phyloP scores from a whole-genome alignment of 495 filamentous ascomycete genomes.

The Penicillium argentinense region DNA sequence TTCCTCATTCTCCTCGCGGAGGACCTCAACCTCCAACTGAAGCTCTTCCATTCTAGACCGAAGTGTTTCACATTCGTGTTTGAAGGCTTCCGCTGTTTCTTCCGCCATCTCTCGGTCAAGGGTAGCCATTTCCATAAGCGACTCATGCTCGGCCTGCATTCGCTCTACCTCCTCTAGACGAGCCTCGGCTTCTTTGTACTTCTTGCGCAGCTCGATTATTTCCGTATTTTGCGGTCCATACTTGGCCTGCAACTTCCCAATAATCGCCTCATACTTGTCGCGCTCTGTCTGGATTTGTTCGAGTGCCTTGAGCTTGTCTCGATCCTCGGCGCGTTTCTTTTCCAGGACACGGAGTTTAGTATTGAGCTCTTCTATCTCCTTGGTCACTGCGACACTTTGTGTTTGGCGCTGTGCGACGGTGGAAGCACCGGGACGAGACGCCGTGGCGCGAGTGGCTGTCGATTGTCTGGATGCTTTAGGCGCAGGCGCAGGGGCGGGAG shows the following conservation, averaged over 20 bases:
- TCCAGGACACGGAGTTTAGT: conserved; percentile 76
- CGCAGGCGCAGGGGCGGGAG: conserved; percentile 3
- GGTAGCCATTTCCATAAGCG: conserved; percentile 79
- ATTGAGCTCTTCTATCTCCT: conserved; percentile 78
- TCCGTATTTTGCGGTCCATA: conserved; percentile 86
- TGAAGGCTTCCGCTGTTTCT: conserved; percentile 79
- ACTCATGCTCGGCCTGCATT: conserved; percentile 79
- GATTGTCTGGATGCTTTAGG: conserved; percentile 35
- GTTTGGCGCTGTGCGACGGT: conserved; percentile 29
- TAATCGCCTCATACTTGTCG: conserved; percentile 84
- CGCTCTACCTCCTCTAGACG: conserved; percentile 67
- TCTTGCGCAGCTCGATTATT: conserved; percentile 68
- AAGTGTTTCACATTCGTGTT: conserved; percentile 76
- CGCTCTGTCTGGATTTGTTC: conserved; percentile 77
- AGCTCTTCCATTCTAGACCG: conserved; percentile 77
- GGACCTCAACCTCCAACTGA: conserved; percentile 80
- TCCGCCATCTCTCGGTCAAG: conserved; percentile 97
- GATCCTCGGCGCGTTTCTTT: conserved; percentile 78
- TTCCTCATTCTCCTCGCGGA: conserved; percentile 85
- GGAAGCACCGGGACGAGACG: conserved; percentile 23
- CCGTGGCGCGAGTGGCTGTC: conserved; percentile 24
- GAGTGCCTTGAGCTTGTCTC: conserved; percentile 79
- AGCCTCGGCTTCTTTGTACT: conserved; percentile 72
- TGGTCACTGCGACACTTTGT: conserved; percentile 45
- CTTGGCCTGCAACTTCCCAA: conserved; percentile 88